phyloP scores from a whole-genome alignment of 257 asterid species.

The Solanum medicagineum region DNA sequence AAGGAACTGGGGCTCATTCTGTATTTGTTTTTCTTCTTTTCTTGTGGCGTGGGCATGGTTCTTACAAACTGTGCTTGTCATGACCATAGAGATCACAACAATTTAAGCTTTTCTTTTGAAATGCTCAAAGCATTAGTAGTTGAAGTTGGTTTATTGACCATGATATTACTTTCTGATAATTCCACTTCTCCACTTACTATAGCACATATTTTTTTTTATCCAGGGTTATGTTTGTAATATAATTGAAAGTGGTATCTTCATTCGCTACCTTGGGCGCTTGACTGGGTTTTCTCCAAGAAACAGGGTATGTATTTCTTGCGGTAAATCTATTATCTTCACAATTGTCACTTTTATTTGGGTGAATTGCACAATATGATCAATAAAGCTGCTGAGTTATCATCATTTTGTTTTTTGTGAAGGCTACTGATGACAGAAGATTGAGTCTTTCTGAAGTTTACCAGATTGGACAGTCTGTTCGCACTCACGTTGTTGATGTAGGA shows the following conservation, averaged over 20 bases:
- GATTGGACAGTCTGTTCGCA: constrained; percentile 89
- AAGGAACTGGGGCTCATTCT: background rate
- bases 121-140: background rate
- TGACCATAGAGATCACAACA: background rate
- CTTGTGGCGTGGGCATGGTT: background rate
- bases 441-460: constrained; percentile 65
- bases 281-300: constrained; percentile 96
- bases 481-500: constrained; percentile 70
- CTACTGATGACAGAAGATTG: constrained; percentile 55
- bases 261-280: constrained; percentile 85
- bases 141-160: background rate
- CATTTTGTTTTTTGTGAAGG: constrained; percentile 31
- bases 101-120: background rate
- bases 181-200: background rate
- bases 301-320: constrained; percentile 38
- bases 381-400: background rate
- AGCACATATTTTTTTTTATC: constrained; percentile 2
- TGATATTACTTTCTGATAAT: background rate
- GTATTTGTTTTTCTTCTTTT: background rate
- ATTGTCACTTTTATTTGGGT: background rate
- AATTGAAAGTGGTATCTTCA: constrained; percentile 88
- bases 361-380: background rate
- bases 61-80: background rate
- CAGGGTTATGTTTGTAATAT: constrained; percentile 95
- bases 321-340: background rate